Percentiles rank a stretch among this genome's conserved stretches.
Conservation (phyloP, 139 green algal genomes). For the Axilococcus clingmanii region DNA sequence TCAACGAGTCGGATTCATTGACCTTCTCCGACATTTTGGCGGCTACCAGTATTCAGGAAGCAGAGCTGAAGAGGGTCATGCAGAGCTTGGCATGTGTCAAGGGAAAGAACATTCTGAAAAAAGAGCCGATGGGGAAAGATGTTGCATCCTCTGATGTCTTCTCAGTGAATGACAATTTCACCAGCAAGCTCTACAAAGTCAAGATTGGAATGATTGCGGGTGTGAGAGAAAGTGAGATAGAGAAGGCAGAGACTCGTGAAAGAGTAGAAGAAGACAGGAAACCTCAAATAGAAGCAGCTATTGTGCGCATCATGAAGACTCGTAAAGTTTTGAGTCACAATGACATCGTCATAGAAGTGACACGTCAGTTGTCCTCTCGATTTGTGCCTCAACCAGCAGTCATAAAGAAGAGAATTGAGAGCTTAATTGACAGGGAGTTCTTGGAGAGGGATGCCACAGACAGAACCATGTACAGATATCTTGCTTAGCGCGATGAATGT, state of each 20-base stretch:
- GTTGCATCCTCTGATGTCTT: constrained; percentile 77
- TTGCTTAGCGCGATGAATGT: constrained; percentile 41
- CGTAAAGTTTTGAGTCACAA: constrained; percentile 82
- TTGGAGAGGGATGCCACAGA: constrained; percentile 86
- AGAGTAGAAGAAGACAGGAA: constrained; percentile 95
- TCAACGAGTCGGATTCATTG: constrained; percentile 75
- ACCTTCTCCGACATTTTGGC: constrained; percentile 52
- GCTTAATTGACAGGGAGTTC: constrained; percentile 95
- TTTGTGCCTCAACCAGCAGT: constrained; percentile 83
- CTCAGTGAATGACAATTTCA: constrained; percentile 79
- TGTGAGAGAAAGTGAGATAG: constrained; percentile 74
- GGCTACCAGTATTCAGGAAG: constrained; percentile 66
- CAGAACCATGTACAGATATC: constrained; percentile 81
- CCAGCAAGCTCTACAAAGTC: constrained; percentile 73
- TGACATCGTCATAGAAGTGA: constrained; percentile 85
- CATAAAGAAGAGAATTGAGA: constrained; percentile 98
- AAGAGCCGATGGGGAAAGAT: constrained; percentile 77
- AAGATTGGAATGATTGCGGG: constrained; percentile 53
- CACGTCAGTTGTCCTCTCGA: constrained; percentile 69
- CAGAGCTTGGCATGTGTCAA: constrained; percentile 84
- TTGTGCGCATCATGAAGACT: constrained; percentile 97
- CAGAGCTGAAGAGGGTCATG: constrained; percentile 81
- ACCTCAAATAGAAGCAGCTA: constrained; percentile 95
- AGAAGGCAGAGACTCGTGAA: constrained; percentile 77
- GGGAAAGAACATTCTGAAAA: constrained; percentile 87